phyloP scores from a whole-genome alignment of 495 filamentous ascomycete species.

The Penicillium fimorum region DNA sequence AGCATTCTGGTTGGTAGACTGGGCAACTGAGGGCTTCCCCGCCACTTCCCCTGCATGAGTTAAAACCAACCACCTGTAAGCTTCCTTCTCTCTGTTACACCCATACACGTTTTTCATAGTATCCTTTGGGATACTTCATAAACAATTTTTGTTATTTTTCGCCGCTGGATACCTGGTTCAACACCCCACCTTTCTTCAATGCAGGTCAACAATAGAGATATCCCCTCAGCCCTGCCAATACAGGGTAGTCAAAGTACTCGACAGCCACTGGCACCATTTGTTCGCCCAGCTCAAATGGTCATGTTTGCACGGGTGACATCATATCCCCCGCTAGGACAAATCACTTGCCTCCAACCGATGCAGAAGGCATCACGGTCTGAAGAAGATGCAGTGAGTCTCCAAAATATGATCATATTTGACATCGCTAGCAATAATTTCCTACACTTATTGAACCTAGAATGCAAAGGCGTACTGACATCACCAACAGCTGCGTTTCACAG shows the following conservation, averaged over 20 bases:
- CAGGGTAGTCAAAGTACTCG: constrained; percentile 11
- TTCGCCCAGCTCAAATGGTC: constrained; percentile 45
- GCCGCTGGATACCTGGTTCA: background rate
- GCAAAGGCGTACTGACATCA: background rate
- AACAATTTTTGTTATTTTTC: background rate
- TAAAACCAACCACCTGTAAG: background rate
- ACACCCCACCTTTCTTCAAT: constrained; percentile 21
- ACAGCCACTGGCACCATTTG: constrained; percentile 31
- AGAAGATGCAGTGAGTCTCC: constrained; percentile 31
- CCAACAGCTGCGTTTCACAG: constrained; percentile 57
- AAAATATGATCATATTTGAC: background rate
- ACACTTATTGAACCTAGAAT: too few species aligned
- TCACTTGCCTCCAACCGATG: constrained; percentile 53
- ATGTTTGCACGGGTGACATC: constrained; percentile 54
- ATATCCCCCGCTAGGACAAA: constrained; percentile 68
- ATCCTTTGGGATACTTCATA: background rate
- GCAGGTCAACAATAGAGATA: constrained; percentile 21
- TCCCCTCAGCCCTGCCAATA: constrained; percentile 27
- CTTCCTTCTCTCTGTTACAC: constrained; percentile 2
- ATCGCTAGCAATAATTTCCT: background rate
- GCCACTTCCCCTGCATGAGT: constrained; percentile 14
- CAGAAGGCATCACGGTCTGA: constrained; percentile 24
- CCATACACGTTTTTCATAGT: background rate
- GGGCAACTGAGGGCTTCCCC: constrained; percentile 14
- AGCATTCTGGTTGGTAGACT: background rate